Conservation (phyloP, 2,329 filamentous ascomycete genomes). For the Bipolaris gigantea region DNA sequence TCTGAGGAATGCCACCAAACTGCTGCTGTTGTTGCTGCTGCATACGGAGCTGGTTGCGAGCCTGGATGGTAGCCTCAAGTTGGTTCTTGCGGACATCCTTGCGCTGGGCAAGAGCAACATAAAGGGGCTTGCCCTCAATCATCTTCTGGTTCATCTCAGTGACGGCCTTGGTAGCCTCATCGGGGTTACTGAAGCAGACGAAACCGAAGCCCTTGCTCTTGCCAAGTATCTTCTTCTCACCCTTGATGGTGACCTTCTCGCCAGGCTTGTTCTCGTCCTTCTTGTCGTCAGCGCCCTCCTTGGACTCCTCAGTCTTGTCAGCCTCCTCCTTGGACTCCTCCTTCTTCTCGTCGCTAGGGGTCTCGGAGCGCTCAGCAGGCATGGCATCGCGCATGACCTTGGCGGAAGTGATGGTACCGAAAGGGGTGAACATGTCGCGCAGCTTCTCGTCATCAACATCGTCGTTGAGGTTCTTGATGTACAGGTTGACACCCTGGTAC, state of each 20-base stretch:
- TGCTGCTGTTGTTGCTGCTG: slow-evolving; percentile 84
- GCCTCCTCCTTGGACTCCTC: slow-evolving; percentile 58
- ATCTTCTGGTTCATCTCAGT: slow-evolving; percentile 99
- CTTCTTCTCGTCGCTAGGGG: slow-evolving; percentile 51
- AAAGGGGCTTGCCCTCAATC: slow-evolving; percentile 94
- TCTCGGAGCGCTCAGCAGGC: slow-evolving; percentile 53
- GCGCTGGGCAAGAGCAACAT: slow-evolving; percentile 96
- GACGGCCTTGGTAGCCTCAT: slow-evolving; percentile 98
- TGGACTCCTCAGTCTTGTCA: slow-evolving; percentile 59
- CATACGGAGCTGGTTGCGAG: slow-evolving; percentile 97
- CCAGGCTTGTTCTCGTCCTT: slow-evolving; percentile 59
- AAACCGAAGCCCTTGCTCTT: slow-evolving; percentile 99
- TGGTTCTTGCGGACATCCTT: slow-evolving; percentile 99
- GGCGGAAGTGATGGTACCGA: slow-evolving; percentile 93
- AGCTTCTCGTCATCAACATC: slow-evolving; percentile 98
- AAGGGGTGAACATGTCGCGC: slow-evolving; percentile 87
- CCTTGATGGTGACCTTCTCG: slow-evolving; percentile 57
- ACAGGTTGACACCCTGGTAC: slow-evolving; percentile 98
- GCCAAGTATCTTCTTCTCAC: slow-evolving; percentile 70
- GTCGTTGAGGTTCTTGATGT: slow-evolving; percentile 98
- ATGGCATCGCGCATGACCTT: slow-evolving; percentile 95
- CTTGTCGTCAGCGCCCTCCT: slow-evolving; percentile 60
- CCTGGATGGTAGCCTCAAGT: slow-evolving; percentile 98
- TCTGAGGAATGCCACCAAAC: slow-evolving; percentile 60
- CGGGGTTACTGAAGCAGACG: slow-evolving; percentile 99